These are phyloP conservation scores for Lipomyces kockii DNA, from an alignment of 805 yeast species.

Conservation along the genomic window DNA sequence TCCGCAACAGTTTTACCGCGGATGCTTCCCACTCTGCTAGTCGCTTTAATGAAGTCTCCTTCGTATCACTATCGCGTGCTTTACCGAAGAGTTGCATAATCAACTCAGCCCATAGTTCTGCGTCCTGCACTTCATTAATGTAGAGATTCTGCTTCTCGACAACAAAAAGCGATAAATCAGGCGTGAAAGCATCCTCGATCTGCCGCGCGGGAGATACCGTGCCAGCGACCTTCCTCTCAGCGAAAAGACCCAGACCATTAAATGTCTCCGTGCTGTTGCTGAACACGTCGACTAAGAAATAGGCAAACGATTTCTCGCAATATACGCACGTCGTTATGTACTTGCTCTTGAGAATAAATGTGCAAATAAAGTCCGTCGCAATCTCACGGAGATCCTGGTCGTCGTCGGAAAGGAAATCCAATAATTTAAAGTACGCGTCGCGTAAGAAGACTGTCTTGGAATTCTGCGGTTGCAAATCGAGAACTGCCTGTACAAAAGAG, in stretches of 20 bases:
- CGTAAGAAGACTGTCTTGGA: not conserved
- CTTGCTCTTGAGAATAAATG: conserved; percentile 2
- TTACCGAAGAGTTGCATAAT: not conserved
- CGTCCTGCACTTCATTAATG: conserved; percentile 51
- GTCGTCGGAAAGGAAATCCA: conserved; percentile 62
- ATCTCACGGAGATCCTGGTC: conserved; percentile 61
- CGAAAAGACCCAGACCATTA: conserved; percentile 12
- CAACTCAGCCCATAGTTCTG: conserved; percentile 18
- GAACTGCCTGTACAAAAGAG: conserved; percentile 41
- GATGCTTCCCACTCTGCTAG: conserved; percentile 1
- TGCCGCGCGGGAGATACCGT: conserved; percentile 34
- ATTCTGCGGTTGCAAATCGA: not conserved
- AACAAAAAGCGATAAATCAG: conserved; percentile 58
- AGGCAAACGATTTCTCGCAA: conserved; percentile 9
- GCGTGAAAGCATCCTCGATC: conserved; percentile 34
- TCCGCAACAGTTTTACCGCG: conserved; percentile 2
- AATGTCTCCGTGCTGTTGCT: not conserved
- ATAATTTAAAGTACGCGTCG: conserved; percentile 38
- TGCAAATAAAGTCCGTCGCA: conserved; percentile 53
- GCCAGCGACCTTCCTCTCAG: conserved; percentile 10
- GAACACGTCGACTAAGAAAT: conserved; percentile 14
- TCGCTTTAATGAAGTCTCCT: not conserved
- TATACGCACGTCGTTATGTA: not conserved
- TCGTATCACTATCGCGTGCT: not conserved
- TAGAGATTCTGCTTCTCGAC: conserved; percentile 71